These are phyloP conservation scores for Glycyrrhiza uralensis DNA, from an alignment of 306 rosid species.

Conservation along the genomic window DNA sequence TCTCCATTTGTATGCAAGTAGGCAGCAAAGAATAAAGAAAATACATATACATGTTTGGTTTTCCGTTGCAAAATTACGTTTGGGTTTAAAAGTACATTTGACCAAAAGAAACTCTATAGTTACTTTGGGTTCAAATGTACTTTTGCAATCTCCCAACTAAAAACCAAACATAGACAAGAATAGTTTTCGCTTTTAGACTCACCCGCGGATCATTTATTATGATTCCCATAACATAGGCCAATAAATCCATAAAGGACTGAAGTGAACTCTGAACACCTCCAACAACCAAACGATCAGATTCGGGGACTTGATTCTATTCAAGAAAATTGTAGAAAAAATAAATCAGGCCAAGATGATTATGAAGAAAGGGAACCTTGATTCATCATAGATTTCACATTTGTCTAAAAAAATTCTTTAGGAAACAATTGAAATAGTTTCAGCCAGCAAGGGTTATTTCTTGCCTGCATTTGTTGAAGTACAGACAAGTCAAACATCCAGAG, in stretches of 20 bases:
- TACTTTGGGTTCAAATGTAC: too few relatives aligned
- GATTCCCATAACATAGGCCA: constrained; percentile 83
- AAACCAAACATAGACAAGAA: not conserved
- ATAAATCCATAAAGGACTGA: constrained; percentile 72
- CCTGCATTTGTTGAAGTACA: constrained; percentile 94
- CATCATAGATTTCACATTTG: not conserved
- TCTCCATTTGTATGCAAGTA: not conserved
- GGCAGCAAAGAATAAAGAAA: not conserved
- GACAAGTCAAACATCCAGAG: constrained; percentile 91
- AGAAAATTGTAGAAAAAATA: not conserved
- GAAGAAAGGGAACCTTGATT: constrained; percentile 3
- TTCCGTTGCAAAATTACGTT: too few relatives aligned
- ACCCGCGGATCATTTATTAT: constrained; percentile 78
- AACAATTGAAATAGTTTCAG: not conserved
- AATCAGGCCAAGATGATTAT: not conserved
- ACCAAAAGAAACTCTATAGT: too few relatives aligned
- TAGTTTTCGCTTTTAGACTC: not conserved
- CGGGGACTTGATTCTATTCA: constrained; percentile 64
- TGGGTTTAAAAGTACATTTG: too few relatives aligned
- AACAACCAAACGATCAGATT: constrained; percentile 70
- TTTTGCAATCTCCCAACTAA: too few relatives aligned
- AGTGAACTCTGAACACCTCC: constrained; percentile 91
- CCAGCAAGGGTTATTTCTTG: constrained; percentile 8
- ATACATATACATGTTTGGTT: not conserved
- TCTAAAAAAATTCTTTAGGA: not conserved